Base-by-base conservation (phyloP, 1,139 yeast species). In the Dujonia santamariae region DNA sequence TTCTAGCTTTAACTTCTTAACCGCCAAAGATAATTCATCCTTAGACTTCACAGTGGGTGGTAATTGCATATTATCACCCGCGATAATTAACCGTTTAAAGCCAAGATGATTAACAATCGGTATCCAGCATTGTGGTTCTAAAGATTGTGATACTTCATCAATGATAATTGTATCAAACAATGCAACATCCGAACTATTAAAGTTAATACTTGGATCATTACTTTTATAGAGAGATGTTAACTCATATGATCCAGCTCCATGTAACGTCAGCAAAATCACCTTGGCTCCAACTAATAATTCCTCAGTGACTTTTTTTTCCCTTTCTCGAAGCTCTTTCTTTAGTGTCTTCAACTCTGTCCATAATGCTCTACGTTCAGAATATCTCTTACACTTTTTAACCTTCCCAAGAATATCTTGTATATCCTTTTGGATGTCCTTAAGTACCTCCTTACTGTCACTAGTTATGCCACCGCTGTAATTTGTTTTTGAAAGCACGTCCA, bases 51-150 rank as follows among this genome's bases (percentile, higher is more conserved):
- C 69, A 0, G 90, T 82, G 4, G 95, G 90, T 1, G 97, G 90
- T 24, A 90, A 62, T 56, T 90, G 97, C 63, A 80, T 78, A 51
- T 87, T 85, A 53, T 90, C 97, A 34, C 95, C 95, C 0, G 95
- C 94, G 19, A 84, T 72, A 1, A 90, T 76, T 20, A 90, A 56
- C 39, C 80, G 70, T 26, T 72, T 71, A 25, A 80, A 74, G 4
- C 76, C 68, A 25, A 75, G 63, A 47, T 83, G 86, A 32, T 72
- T 73, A 12, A 86, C 65, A n/a, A 92, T 44, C 0, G 98, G 97
- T 20, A 92, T 87, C 97, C 97, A 90, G 52, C 97, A 88, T 49
- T 92, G 96, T 1, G 97, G 96, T 51, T 92, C 97, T 37, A 90
- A 59, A 3, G 97, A 74, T 55, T 92, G 98, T 0, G 97, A 87